Percentiles rank a stretch among this genome's conserved stretches.
phyloP scores from a whole-genome alignment of 192 early-diverging fungal genomes.

The Rhizophlyctis rosea region DNA sequence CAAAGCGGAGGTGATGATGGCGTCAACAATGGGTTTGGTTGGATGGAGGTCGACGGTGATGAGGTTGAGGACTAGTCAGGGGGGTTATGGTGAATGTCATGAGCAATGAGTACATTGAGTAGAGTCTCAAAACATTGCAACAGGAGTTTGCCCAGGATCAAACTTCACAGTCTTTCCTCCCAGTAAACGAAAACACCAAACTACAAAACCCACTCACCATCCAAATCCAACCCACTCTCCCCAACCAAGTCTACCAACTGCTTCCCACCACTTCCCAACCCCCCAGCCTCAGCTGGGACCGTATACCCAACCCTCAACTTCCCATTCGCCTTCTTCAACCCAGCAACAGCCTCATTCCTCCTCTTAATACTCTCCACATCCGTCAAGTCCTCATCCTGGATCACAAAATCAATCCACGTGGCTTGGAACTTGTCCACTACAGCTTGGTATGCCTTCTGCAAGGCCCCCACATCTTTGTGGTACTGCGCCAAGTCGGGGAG shows the following conservation, averaged over 20 bases:
- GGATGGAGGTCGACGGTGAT: slow-evolving; percentile 40
- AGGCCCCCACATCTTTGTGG: slow-evolving; percentile 8
- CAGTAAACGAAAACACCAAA: too few species aligned
- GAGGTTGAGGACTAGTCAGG: slow-evolving; percentile 36
- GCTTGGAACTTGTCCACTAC: slow-evolving; percentile 37
- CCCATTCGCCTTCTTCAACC: slow-evolving; percentile 16
- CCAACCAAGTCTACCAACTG: slow-evolving; percentile 26
- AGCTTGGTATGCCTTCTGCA: slow-evolving; percentile 29
- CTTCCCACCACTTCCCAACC: slow-evolving; percentile 20
- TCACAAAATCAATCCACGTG: slow-evolving; percentile 42
- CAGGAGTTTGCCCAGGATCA: not conserved
- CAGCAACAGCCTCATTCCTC: slow-evolving; percentile 31
- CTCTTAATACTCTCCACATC: slow-evolving; percentile 11
- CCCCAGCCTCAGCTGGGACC: slow-evolving; percentile 26
- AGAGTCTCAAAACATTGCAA: not conserved
- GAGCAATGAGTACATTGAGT: not conserved
- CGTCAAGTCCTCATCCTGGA: slow-evolving; percentile 35
- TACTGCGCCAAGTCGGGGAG: slow-evolving; percentile 30
- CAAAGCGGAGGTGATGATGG: slow-evolving; percentile 18
- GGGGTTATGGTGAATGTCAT: not conserved
- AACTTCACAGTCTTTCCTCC: not conserved
- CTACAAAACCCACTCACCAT: slow-evolving; percentile 19
- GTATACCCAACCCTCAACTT: slow-evolving; percentile 36
- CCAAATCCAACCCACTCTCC: slow-evolving; percentile 20
- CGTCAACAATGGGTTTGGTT: slow-evolving; percentile 14